phyloP scores from a whole-genome alignment of 176 grass and related monocot species.

The Juncus inflexus region DNA sequence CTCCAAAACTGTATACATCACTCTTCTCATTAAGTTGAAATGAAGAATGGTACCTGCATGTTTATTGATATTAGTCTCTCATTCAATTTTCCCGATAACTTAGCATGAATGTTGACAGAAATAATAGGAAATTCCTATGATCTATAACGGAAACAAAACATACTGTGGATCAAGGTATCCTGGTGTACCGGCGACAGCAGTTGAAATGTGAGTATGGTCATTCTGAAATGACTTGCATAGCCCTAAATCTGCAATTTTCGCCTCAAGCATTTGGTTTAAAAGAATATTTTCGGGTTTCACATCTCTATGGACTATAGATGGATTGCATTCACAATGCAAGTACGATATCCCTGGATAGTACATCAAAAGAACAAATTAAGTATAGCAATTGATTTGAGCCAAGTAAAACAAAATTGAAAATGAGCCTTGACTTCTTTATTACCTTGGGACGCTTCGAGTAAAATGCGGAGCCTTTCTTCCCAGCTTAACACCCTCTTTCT shows the following conservation, averaged over 20 bases:
- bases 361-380: neutral
- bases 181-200: constrained; percentile 10
- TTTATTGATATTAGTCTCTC: neutral
- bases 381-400: neutral
- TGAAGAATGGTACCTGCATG: constrained; percentile 6
- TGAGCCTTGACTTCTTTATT: neutral
- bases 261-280: constrained; percentile 21
- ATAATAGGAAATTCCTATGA: no score
- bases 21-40: constrained; percentile 16
- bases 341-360: constrained; percentile 6
- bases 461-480: constrained; percentile 17
- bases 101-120: no score
- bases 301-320: constrained; percentile 27
- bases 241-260: constrained; percentile 22
- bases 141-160: neutral
- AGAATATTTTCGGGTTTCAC: constrained; percentile 20
- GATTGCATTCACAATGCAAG: constrained; percentile 7
- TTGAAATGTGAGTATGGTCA: neutral
- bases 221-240: neutral
- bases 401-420: neutral
- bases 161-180: constrained; percentile 31
- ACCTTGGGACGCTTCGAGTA: constrained; percentile 22
- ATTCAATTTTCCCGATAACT: neutral
- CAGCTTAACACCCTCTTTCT: constrained; percentile 8
- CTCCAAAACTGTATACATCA: neutral